Evolutionary conservation across 116 monocot genomes (phyloP), one percentile per base, ranked within the genome.

Genomic region (Thalassia testudinum): DNA sequence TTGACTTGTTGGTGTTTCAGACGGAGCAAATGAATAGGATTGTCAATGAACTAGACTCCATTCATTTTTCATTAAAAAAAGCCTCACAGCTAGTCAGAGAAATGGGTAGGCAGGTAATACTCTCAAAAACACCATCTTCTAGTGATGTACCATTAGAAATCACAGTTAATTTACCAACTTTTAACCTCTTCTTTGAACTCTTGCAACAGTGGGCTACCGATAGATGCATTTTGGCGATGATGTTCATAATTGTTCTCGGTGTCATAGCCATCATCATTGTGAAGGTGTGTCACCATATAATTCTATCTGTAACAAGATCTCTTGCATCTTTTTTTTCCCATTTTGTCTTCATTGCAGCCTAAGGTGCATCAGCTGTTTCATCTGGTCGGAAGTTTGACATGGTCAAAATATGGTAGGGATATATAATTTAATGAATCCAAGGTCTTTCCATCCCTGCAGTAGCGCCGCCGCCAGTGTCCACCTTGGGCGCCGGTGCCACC

Each of bases 21-120:
- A 91, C 85, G 24, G 85, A 91, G 38, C 91, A 91, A 78, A 81
- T 91, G 91, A 77, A 78, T 54, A 77, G 73, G 27, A 81, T 91
- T 68, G 85, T 78, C 37, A 78, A 91, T 63, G 85, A 91, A 55
- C 69, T 91, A 53, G 91, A 91, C 66, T 78, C 91, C 1, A 71
- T 85, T 58, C 84, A 78, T 12, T 91, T 91, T 52, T 81, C 91
- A 0, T 75, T 91, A 27, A 91, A 91, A 47, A 85, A 85, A 62
- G 91, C 85, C 58, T 65, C 85, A 21, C 66, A 81, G 37, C 50
- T 85, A 58, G 91, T 81, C 48, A 91, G 81, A 65, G 91, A 91
- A 59, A 70, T 91, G 48, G 85, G 85, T 44, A 78, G 80, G 59
- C 83, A 89, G 91, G 84, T 89, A 57, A 18, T 57, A 56, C 20